phyloP scores from a whole-genome alignment of 78 protist genomes.

The Tieghemostelium lacteum region DNA sequence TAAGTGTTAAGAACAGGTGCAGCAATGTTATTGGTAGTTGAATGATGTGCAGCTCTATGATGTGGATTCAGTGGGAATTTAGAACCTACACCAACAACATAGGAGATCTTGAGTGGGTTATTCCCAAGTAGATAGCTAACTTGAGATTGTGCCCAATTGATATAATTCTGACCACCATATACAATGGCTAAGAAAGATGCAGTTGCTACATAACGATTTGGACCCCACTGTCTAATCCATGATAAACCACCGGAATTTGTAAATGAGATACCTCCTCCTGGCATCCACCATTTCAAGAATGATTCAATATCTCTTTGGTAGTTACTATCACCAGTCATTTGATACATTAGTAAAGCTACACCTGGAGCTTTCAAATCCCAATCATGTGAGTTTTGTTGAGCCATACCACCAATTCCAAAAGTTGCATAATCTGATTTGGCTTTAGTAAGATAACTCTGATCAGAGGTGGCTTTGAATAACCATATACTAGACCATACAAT shows the following conservation, averaged over 20 bases:
- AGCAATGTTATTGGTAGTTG: conserved; percentile 44
- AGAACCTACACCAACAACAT: conserved; percentile 63
- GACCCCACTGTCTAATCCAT: conserved; percentile 76
- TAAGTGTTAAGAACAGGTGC: conserved; percentile 35
- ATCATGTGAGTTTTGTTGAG: conserved; percentile 52
- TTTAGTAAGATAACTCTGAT: not conserved
- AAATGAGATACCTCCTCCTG: conserved; percentile 61
- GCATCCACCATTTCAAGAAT: conserved; percentile 49
- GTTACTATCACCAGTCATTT: not conserved
- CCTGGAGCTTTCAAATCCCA: conserved; percentile 82
- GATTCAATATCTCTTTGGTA: conserved; percentile 27
- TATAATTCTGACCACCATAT: conserved; percentile 11
- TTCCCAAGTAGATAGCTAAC: conserved; percentile 40
- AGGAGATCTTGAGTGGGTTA: conserved; percentile 44
- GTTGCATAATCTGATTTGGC: conserved; percentile 17
- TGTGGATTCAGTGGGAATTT: conserved; percentile 68
- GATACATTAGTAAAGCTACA: conserved; percentile 1
- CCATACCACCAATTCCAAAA: conserved; percentile 53
- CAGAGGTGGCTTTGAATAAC: conserved; percentile 65
- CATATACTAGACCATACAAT: conserved; percentile 64
- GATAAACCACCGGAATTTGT: conserved; percentile 82
- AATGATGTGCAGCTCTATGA: conserved; percentile 79
- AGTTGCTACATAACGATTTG: conserved; percentile 64
- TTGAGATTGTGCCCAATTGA: conserved; percentile 14
- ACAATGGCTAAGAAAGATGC: conserved; percentile 48